A percentile compares a stretch with the other conserved stretches of the same genome.
Evolutionary conservation across 2,329 filamentous ascomycete species (phyloP).

Genomic region (Rhexocercosporidium sp.): DNA sequence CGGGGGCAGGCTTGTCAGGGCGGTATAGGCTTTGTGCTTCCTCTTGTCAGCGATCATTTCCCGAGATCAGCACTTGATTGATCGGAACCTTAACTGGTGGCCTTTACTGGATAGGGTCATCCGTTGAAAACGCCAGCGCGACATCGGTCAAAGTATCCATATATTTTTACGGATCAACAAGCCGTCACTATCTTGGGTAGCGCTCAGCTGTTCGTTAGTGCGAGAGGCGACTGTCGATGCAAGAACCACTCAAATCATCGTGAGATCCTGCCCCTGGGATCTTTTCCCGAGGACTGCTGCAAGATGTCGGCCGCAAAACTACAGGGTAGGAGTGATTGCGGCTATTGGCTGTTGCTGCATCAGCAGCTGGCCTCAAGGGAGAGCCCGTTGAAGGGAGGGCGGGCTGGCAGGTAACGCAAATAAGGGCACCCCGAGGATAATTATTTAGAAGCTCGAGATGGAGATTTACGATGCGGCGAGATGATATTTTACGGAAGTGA

Average conservation of each 20-base stretch:
- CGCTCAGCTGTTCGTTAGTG: not conserved
- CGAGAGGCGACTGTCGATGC: not conserved
- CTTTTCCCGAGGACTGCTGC: not conserved
- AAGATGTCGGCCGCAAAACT: not conserved
- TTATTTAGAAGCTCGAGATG: not conserved
- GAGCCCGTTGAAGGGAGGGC: not conserved
- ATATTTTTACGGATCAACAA: not conserved
- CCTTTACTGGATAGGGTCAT: not conserved
- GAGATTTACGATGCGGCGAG: not conserved
- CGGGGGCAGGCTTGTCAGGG: not conserved
- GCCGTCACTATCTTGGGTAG: not conserved
- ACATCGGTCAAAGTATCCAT: not conserved
- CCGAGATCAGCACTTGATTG: slow-evolving; percentile 2
- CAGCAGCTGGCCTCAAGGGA: not conserved
- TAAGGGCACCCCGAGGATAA: slow-evolving; percentile 5
- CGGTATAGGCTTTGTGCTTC: not conserved
- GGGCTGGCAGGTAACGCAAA: not conserved
- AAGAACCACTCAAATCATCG: slow-evolving; percentile 1
- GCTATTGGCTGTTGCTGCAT: not conserved
- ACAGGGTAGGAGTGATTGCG: not conserved
- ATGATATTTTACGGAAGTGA: not conserved
- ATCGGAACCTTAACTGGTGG: not conserved
- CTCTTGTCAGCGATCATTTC: slow-evolving; percentile 4
- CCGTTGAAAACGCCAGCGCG: not conserved
- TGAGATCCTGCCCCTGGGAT: slow-evolving; percentile 1